Conservation (phyloP, 83 land plant species). For the Isoetes engelmannii region DNA sequence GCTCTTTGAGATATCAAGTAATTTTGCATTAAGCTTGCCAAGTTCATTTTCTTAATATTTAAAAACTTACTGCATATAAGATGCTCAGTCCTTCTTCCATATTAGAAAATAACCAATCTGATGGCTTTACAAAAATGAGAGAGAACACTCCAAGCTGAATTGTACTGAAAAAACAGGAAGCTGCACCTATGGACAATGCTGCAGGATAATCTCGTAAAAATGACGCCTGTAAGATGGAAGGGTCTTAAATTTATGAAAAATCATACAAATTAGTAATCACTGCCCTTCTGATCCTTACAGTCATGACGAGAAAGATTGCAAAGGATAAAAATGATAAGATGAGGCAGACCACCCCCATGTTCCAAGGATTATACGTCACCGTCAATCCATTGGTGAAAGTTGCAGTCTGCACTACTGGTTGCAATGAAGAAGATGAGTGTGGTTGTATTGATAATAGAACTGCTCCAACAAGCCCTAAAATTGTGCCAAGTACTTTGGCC, state of each 20-base stretch:
- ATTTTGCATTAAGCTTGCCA: not conserved
- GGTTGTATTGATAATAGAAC: not conserved
- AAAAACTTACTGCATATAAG: slow-evolving; percentile 8
- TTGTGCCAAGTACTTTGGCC: slow-evolving; percentile 1
- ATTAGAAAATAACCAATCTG: not conserved
- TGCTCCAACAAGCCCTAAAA: not conserved
- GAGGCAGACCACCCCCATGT: not conserved
- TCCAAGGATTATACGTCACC: not conserved
- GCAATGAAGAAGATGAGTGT: not conserved
- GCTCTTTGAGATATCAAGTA: not conserved
- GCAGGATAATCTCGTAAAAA: slow-evolving; percentile 3
- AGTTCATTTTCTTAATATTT: not conserved
- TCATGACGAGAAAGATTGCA: not conserved
- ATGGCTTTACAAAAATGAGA: not conserved
- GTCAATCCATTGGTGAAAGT: not conserved
- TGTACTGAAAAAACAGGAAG: slow-evolving; percentile 3
- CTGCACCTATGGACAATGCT: not conserved
- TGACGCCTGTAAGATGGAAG: not conserved
- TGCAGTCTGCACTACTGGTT: not conserved
- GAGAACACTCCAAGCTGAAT: not conserved
- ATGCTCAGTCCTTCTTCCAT: not conserved
- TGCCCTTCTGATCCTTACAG: not conserved
- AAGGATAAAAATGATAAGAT: not conserved
- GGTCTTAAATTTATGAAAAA: not conserved
- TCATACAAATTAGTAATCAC: not conserved